Conservation (phyloP, 192 early-diverging fungal genomes). For the Linnemannia zychae region DNA sequence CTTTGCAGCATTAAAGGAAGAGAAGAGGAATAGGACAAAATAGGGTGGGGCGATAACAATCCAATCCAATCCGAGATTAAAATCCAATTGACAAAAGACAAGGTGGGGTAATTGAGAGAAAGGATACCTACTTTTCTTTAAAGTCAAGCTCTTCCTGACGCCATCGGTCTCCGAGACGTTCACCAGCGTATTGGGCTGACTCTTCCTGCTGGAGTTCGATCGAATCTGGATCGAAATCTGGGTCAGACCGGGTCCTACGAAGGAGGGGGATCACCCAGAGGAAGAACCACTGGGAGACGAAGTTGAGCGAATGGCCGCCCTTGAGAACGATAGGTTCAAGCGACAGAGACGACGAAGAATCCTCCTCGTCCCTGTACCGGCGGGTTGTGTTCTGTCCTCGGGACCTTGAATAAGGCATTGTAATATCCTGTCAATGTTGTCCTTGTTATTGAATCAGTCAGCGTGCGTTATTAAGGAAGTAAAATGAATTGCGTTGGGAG, state of each 20-base stretch:
- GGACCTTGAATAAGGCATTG: conserved; percentile 20
- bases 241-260: conserved; percentile 32
- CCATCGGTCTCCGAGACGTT: conserved; percentile 65
- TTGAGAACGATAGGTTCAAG: conserved; percentile 31
- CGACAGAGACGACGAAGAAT: conserved; percentile 15
- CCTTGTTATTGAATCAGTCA: not conserved
- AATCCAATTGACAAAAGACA: not conserved
- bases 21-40: not conserved
- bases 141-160: conserved; percentile 54
- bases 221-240: conserved; percentile 61
- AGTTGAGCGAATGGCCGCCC: conserved; percentile 57
- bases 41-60: too few species aligned
- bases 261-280: conserved; percentile 74
- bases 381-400: not conserved
- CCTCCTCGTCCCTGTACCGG: conserved; percentile 4
- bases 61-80: not conserved
- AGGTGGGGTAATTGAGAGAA: not conserved
- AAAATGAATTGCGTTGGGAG: not conserved
- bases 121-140: conserved; percentile 57
- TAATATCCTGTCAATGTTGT: not conserved
- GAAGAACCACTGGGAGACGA: conserved; percentile 72
- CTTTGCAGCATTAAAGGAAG: not conserved
- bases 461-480: not conserved
- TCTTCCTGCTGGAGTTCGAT: conserved; percentile 69
- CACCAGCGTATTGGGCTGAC: conserved; percentile 66